Evolutionary conservation across 2,329 filamentous ascomycete species (phyloP).

Genomic region (Aspergillus texensis): DNA sequence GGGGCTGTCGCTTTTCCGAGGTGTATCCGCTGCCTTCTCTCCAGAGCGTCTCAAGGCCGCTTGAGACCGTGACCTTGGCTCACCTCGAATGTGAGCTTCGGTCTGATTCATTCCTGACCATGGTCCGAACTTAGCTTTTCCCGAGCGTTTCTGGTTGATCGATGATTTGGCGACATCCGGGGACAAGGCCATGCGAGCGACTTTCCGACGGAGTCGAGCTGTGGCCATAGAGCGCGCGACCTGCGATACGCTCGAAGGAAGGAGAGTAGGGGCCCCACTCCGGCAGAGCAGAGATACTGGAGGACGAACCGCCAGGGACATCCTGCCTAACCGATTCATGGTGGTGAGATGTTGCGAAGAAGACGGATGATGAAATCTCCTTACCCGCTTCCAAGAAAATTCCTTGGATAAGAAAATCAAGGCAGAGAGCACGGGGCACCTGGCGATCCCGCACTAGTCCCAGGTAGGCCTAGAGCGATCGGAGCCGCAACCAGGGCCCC

Average conservation of each 20-base stretch:
- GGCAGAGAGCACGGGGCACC: conserved; percentile 15
- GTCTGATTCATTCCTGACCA: conserved; percentile 64
- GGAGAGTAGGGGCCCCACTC: conserved; percentile 23
- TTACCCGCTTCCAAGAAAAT: background rate
- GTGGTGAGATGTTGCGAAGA: conserved; percentile 7
- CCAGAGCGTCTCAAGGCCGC: conserved; percentile 49
- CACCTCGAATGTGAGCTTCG: conserved; percentile 48
- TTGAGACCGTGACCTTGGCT: conserved; percentile 37
- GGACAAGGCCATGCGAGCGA: conserved; percentile 42
- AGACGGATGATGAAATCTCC: conserved; percentile 1
- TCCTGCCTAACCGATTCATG: conserved; percentile 28
- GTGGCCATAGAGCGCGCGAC: conserved; percentile 36
- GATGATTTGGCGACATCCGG: conserved; percentile 33
- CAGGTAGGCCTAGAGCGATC: conserved; percentile 18
- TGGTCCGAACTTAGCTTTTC: conserved; percentile 53
- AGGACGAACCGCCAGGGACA: conserved; percentile 31
- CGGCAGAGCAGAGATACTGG: conserved; percentile 39
- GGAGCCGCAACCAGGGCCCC: conserved; percentile 8
- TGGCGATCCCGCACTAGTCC: conserved; percentile 17
- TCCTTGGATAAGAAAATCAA: conserved; percentile 10
- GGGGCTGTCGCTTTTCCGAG: conserved; percentile 51
- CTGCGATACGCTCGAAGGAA: conserved; percentile 30
- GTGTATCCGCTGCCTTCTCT: conserved; percentile 33
- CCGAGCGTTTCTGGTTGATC: conserved; percentile 40
- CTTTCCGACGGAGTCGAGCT: conserved; percentile 35